Conservation (phyloP, 306 rosid genomes). For the Citrullus mucosospermus region DNA sequence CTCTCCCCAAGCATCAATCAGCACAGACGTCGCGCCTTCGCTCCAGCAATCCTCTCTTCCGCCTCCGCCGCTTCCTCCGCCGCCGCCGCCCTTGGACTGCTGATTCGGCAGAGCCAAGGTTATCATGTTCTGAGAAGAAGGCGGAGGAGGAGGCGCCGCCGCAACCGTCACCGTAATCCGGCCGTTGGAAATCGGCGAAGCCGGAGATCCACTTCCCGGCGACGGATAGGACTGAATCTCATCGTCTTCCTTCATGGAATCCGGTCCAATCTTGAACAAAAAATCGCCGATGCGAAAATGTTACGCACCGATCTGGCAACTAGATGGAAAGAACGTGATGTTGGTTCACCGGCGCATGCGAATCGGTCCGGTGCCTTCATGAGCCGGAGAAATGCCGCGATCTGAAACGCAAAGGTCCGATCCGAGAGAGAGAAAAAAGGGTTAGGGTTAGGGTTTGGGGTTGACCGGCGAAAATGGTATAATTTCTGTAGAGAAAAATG, state of each 20-base stretch:
- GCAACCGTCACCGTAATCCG: slow-evolving; percentile 87
- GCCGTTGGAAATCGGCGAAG: slow-evolving; percentile 40
- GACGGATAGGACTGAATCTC: slow-evolving; percentile 69
- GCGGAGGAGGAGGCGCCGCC: slow-evolving; percentile 18
- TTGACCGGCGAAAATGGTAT: slow-evolving; percentile 37
- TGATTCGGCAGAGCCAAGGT: slow-evolving; percentile 64
- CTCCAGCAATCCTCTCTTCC: slow-evolving; percentile 99
- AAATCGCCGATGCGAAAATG: slow-evolving; percentile 24
- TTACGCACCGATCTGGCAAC: slow-evolving; percentile 2
- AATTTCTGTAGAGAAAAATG: neutral
- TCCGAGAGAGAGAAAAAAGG: slow-evolving; percentile 1
- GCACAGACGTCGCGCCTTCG: slow-evolving; percentile 80
- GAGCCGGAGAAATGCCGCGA: slow-evolving; percentile 11
- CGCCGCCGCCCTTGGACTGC: slow-evolving; percentile 25
- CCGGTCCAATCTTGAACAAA: neutral
- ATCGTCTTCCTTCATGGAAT: slow-evolving; percentile 68
- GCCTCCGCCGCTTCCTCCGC: slow-evolving; percentile 28
- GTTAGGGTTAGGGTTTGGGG: slow-evolving; percentile 24
- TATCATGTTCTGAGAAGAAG: slow-evolving; percentile 19
- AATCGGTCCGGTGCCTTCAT: slow-evolving; percentile 1
- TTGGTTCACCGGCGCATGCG: slow-evolving; percentile 10
- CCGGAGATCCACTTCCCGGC: slow-evolving; percentile 62
- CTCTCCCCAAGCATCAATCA: slow-evolving; percentile 99
- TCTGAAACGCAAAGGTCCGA: neutral
- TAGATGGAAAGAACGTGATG: neutral